A percentile compares a stretch with the other conserved stretches of the same genome.
Conservation (phyloP, 306 rosid species). For the Gastrolobium bilobum region DNA sequence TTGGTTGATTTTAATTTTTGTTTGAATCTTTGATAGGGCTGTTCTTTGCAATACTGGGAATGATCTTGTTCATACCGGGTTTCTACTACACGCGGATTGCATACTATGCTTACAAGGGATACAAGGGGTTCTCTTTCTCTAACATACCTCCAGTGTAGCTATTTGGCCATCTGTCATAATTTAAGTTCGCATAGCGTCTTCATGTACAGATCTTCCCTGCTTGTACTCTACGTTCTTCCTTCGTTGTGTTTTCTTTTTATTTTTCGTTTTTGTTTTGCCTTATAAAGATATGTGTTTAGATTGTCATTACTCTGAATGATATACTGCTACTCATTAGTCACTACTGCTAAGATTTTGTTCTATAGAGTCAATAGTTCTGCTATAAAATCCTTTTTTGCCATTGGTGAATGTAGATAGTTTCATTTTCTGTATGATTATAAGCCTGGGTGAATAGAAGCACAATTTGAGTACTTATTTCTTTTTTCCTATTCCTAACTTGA, state of each 20-base stretch:
- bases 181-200: constrained; percentile 22
- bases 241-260: background rate
- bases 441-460: constrained; percentile 5
- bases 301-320: constrained; percentile 42
- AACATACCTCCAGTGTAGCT: constrained; percentile 92
- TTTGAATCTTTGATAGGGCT: constrained; percentile 64
- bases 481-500: background rate
- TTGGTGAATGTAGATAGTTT: background rate
- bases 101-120: constrained; percentile 96
- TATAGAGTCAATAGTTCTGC: constrained; percentile 17
- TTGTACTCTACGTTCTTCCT: constrained; percentile 14
- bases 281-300: constrained; percentile 29
- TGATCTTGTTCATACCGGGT: constrained; percentile 91
- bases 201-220: constrained; percentile 53
- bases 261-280: background rate
- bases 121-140: constrained; percentile 95
- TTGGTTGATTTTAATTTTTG: constrained; percentile 34
- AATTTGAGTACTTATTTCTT: constrained; percentile 1
- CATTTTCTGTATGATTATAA: constrained; percentile 19
- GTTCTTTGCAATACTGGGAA: constrained; percentile 90
- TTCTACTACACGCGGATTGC: constrained; percentile 98
- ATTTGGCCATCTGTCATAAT: background rate
- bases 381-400: background rate
- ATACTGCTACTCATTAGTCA: constrained; percentile 3
- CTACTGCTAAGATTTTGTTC: constrained; percentile 8